These are phyloP conservation scores for Plasmodium vinckei DNA, from an alignment of 169 alveolate species.

Conservation along the genomic window DNA sequence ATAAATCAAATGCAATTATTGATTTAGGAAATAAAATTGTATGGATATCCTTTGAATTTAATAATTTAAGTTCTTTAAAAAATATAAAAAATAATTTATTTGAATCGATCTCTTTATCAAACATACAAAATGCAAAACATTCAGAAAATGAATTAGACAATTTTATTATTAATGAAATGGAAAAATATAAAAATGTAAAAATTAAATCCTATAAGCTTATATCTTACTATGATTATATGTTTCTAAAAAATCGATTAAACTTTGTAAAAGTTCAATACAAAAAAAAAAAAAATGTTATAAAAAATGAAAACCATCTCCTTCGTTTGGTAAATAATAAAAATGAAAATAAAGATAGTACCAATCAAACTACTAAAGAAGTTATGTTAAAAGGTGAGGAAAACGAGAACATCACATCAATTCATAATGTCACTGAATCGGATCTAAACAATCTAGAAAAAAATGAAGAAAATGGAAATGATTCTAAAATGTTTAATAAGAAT, in stretches of 20 bases:
- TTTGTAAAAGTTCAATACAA: conserved; percentile 34
- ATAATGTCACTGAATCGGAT: not conserved
- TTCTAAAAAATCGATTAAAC: conserved; percentile 52
- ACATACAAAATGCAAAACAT: conserved; percentile 12
- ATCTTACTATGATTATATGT: conserved; percentile 51
- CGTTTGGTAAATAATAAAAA: too few relatives aligned
- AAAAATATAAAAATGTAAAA: conserved; percentile 59
- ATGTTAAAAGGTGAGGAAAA: not conserved
- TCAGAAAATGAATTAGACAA: conserved; percentile 30
- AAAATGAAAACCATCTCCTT: not conserved
- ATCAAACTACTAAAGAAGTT: not conserved
- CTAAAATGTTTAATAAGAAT: conserved; percentile 4
- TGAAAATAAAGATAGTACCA: not conserved
- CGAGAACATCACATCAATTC: not conserved
- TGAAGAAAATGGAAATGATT: not conserved
- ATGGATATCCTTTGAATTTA: conserved; percentile 71
- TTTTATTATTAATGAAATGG: conserved; percentile 38
- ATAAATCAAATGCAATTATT: conserved; percentile 66
- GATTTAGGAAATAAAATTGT: conserved; percentile 63
- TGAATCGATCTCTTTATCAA: not conserved
- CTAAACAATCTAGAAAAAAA: not conserved
- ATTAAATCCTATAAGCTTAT: conserved; percentile 30
- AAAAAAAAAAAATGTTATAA: not conserved
- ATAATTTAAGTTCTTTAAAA: conserved; percentile 21
- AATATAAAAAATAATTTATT: conserved; percentile 19